Percentiles rank a stretch among this genome's conserved stretches.
These are phyloP conservation scores for Dioscorea alata DNA, from an alignment of 106 monocot species.

Conservation along the genomic window DNA sequence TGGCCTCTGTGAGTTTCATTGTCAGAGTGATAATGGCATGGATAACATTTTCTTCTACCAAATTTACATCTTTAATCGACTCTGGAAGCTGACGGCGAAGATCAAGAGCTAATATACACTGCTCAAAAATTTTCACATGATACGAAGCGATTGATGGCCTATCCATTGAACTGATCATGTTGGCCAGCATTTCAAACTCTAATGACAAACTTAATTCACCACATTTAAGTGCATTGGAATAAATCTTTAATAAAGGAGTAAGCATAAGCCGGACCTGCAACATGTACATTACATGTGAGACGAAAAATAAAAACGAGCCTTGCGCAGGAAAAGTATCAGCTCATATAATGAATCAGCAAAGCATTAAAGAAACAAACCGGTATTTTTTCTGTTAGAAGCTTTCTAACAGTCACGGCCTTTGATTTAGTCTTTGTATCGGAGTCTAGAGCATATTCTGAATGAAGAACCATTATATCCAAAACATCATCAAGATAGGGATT, in stretches of 20 bases:
- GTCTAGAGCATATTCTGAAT: slow-evolving; percentile 49
- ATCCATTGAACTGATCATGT: slow-evolving; percentile 65
- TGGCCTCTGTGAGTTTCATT: slow-evolving; percentile 84
- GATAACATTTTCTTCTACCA: slow-evolving; percentile 67
- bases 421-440: slow-evolving; percentile 47
- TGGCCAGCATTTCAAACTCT: slow-evolving; percentile 67
- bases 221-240: slow-evolving; percentile 40
- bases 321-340: neutral
- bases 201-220: slow-evolving; percentile 72
- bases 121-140: slow-evolving; percentile 68
- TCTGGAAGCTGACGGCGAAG: slow-evolving; percentile 54
- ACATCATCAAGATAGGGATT: slow-evolving; percentile 85
- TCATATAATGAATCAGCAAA: neutral
- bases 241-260: slow-evolving; percentile 54
- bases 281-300: neutral
- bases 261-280: slow-evolving; percentile 85
- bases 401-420: slow-evolving; percentile 53
- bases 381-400: slow-evolving; percentile 71
- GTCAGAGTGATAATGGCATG: slow-evolving; percentile 57
- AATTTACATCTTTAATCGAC: slow-evolving; percentile 44
- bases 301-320: slow-evolving; percentile 2
- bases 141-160: slow-evolving; percentile 55
- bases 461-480: slow-evolving; percentile 63
- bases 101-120: slow-evolving; percentile 81
- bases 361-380: slow-evolving; percentile 43